These are phyloP conservation scores for Plantago rigida DNA, from an alignment of 305 asterid genomes.

Conservation along the genomic window DNA sequence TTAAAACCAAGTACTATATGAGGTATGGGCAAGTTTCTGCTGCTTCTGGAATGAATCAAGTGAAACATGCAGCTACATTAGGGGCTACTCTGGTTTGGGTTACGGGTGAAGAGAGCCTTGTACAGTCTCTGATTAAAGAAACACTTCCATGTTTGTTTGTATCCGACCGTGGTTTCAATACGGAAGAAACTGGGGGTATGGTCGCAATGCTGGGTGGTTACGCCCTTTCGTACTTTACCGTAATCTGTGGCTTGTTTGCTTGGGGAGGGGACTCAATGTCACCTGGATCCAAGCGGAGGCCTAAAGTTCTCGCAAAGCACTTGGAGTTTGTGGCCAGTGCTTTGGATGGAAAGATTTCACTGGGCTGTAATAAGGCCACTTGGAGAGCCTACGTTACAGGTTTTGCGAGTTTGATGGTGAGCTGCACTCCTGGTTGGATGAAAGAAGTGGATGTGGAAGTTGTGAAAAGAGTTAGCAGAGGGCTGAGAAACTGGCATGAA, in stretches of 20 bases:
- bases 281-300: conserved; percentile 48
- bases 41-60: conserved; percentile 59
- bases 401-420: conserved; percentile 66
- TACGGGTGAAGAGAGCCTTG: conserved; percentile 56
- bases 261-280: conserved; percentile 77
- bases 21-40: conserved; percentile 85
- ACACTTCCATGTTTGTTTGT: conserved; percentile 84
- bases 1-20: conserved; percentile 42
- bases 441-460: conserved; percentile 66
- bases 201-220: conserved; percentile 74
- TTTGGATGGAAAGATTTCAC: conserved; percentile 65
- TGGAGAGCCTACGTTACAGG: conserved; percentile 79
- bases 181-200: conserved; percentile 47
- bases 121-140: conserved; percentile 64
- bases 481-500: conserved; percentile 75
- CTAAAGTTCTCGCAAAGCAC: conserved; percentile 47
- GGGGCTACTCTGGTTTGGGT: conserved; percentile 88
- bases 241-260: conserved; percentile 54
- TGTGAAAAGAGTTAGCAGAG: conserved; percentile 63
- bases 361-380: conserved; percentile 65
- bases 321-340: conserved; percentile 74
- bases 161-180: conserved; percentile 41
- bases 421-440: conserved; percentile 73
- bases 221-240: conserved; percentile 69
- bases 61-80: conserved; percentile 71